These are phyloP conservation scores for Cutaneotrichosporon dermatis DNA, from an alignment of 1,284 basidiomycete species.

Conservation along the genomic window DNA sequence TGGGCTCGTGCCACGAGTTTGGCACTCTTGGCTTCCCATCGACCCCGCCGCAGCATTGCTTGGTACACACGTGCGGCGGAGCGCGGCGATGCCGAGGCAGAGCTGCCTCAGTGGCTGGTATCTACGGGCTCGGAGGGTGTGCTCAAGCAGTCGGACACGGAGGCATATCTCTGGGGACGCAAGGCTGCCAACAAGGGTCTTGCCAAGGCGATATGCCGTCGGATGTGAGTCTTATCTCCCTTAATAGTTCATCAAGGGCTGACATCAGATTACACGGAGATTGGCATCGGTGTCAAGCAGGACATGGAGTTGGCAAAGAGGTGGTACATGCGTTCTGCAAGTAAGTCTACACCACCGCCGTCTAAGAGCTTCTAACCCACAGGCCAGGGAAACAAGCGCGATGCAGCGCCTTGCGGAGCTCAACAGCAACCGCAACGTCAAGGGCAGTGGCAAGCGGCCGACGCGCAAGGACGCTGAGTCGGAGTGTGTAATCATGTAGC, in stretches of 20 bases:
- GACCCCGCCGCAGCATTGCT: slow-evolving; percentile 91
- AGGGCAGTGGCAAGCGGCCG: slow-evolving; percentile 61
- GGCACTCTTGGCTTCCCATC: slow-evolving; percentile 83
- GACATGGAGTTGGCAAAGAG: slow-evolving; percentile 93
- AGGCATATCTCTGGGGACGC: slow-evolving; percentile 95
- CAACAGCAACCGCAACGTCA: slow-evolving; percentile 46
- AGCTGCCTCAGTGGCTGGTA: slow-evolving; percentile 96
- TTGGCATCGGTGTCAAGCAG: slow-evolving; percentile 94
- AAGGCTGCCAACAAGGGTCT: slow-evolving; percentile 89
- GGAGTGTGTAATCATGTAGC: slow-evolving; percentile 75
- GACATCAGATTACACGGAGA: slow-evolving; percentile 76
- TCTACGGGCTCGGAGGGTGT: slow-evolving; percentile 92
- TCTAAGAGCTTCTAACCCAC: slow-evolving; percentile 2
- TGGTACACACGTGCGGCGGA: slow-evolving; percentile 99
- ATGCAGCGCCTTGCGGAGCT: slow-evolving; percentile 88
- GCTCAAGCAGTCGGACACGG: slow-evolving; percentile 92
- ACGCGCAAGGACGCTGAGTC: slow-evolving; percentile 87
- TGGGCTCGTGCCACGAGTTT: slow-evolving; percentile 93
- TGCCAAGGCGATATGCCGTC: slow-evolving; percentile 92
- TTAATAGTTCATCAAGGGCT: no score
- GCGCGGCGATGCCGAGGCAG: slow-evolving; percentile 89
- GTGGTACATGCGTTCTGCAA: slow-evolving; percentile 98
- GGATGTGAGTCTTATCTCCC: slow-evolving; percentile 58
- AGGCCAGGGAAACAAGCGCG: slow-evolving; percentile 47
- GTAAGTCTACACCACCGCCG: slow-evolving; percentile 54